Evolutionary conservation across 2,329 filamentous ascomycete genomes (phyloP), one percentile per base, ranked within the genome.

Genomic region (Diatrype stigma): DNA sequence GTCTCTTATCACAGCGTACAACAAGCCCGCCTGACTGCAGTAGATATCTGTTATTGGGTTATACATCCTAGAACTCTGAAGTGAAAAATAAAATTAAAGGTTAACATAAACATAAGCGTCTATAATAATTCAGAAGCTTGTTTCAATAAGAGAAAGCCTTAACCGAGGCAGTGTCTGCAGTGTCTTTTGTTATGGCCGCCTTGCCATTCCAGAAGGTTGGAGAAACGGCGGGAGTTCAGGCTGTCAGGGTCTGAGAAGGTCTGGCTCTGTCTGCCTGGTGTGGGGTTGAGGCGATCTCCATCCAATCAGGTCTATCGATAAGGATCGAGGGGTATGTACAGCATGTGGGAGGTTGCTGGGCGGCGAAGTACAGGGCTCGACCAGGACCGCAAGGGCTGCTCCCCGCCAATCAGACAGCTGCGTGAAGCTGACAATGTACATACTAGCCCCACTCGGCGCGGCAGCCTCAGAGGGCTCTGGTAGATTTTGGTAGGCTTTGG

Each of bases 201-300:
- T 44, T 28, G 40, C 40, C 22, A 44, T 44, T 44, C 40, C n/a
- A 44, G 40, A 44, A 44, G 40, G 22, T 44, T 44, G 40, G 40
- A 44, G 40, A 44, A 44, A 23, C 6, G 40, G 40, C 12, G 11
- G 22, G 22, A 26, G n/a, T n/a, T n/a, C n/a, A n/a, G n/a, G n/a
- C n/a, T 12, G 12, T 12, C 6, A 17, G 22, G 21, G 40, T 16
- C 40, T 44, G 40, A 14, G 34, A 17, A 37, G 5, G 22, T 23
- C 40, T 28, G 22, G 40, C 14, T 44, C 3, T 16, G 12, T 37
- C 34, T 37, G 34, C 34, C 34, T 37, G 34, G 0, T 44, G 40
- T 44, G 40, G 40, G 21, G 40, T 28, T 44, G 21, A 40, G 19
- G n/a, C n/a, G 19, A 21, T 7, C 14, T 17, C 12, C 3, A n/a